A percentile compares a stretch with the other conserved stretches of the same genome.
These are phyloP conservation scores for Gracilaria gracilis DNA, from an alignment of 23 red algal genomes.

Conservation along the genomic window DNA sequence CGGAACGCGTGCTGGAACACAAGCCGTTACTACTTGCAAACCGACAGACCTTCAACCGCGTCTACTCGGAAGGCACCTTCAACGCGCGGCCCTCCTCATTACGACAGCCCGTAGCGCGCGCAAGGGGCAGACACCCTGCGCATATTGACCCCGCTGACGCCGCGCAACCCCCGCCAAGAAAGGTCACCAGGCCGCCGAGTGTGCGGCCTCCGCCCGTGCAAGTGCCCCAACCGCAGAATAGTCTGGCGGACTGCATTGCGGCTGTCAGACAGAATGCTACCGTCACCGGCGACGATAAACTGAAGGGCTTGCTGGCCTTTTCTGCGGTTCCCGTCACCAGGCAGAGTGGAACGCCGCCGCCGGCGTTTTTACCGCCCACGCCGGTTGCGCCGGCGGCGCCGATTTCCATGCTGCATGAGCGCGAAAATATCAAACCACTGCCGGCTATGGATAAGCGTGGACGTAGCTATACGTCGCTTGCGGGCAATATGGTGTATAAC, in stretches of 20 bases:
- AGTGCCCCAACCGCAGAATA: background rate
- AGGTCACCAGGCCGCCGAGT: constrained; percentile 46
- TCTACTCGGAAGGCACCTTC: constrained; percentile 78
- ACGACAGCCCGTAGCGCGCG: constrained; percentile 46
- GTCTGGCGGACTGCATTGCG: constrained; percentile 29
- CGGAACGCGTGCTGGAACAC: constrained; percentile 76
- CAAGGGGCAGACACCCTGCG: background rate
- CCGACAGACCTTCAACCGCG: constrained; percentile 76
- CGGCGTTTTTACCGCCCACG: constrained; percentile 5
- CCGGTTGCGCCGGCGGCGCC: background rate
- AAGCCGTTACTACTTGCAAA: constrained; percentile 64
- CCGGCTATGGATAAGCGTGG: constrained; percentile 16
- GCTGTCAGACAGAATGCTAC: constrained; percentile 1
- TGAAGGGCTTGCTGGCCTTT: constrained; percentile 42
- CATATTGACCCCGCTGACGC: background rate
- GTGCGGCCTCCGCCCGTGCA: constrained; percentile 25
- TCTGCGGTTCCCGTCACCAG: constrained; percentile 37
- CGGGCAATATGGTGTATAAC: background rate
- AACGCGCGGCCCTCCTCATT: constrained; percentile 63
- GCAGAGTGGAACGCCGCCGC: constrained; percentile 5
- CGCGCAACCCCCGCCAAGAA: background rate
- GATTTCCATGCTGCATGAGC: background rate
- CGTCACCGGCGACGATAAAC: constrained; percentile 2
- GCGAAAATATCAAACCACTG: background rate
- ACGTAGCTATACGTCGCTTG: constrained; percentile 45